Evolutionary conservation across 352 stramenopile genomes (phyloP).

Genomic region (Phytophthora pisi): DNA sequence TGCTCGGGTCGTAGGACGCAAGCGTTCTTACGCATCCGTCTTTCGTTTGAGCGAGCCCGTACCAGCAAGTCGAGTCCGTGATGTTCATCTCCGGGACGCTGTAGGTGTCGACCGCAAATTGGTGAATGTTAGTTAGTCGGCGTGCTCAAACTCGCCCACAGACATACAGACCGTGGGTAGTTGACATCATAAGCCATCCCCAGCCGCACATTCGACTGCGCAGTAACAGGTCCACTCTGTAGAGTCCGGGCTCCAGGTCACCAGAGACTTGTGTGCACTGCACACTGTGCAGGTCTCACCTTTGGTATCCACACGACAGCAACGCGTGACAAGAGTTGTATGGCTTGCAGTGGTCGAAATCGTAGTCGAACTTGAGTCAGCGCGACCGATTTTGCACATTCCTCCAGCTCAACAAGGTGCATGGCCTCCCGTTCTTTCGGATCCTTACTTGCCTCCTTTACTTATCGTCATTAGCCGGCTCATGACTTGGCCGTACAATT

Average conservation of each 20-base stretch:
- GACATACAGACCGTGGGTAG: neutral
- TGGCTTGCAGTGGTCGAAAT: slow-evolving; percentile 9
- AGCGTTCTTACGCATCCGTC: slow-evolving; percentile 29
- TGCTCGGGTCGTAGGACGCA: slow-evolving; percentile 27
- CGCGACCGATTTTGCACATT: slow-evolving; percentile 10
- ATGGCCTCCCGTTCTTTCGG: neutral
- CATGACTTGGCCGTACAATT: neutral
- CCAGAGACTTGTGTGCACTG: neutral
- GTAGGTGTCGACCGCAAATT: slow-evolving; percentile 9
- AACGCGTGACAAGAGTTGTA: slow-evolving; percentile 13
- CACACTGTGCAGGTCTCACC: neutral
- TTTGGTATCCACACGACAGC: slow-evolving; percentile 14
- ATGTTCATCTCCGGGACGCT: slow-evolving; percentile 26
- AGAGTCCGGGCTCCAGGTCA: neutral
- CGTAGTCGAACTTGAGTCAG: slow-evolving; percentile 4
- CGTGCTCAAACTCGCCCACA: neutral
- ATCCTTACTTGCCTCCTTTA: neutral
- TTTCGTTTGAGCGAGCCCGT: slow-evolving; percentile 21
- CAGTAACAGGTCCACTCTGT: slow-evolving; percentile 19
- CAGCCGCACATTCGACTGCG: slow-evolving; percentile 7
- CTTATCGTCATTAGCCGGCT: neutral
- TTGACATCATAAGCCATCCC: slow-evolving; percentile 1
- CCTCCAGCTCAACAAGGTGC: neutral
- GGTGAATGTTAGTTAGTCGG: neutral
- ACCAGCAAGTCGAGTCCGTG: slow-evolving; percentile 36